Evolutionary conservation across 2,329 filamentous ascomycete species (phyloP).

Genomic region (Botrytis aclada): DNA sequence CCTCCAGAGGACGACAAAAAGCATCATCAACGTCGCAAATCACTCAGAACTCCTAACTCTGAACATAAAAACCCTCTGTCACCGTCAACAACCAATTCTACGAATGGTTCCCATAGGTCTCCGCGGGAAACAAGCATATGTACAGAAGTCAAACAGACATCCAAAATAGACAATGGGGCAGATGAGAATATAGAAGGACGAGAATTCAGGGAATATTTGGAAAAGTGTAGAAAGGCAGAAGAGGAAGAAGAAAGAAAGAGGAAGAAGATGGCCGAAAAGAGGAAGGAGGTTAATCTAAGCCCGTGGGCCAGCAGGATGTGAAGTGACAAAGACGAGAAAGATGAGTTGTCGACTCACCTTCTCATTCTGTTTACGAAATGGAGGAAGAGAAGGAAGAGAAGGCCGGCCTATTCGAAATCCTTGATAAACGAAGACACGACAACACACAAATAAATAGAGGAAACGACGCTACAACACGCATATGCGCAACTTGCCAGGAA

Average conservation of each 20-base stretch:
- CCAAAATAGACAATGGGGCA: neutral
- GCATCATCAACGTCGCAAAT: neutral
- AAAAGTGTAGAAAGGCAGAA: constrained; percentile 15
- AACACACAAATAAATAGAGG: neutral
- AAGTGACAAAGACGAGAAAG: neutral
- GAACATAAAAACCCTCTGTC: constrained; percentile 16
- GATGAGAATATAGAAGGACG: constrained; percentile 2
- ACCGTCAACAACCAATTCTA: constrained; percentile 13
- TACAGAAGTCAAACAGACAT: neutral
- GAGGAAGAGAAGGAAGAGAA: neutral
- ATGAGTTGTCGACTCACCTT: neutral
- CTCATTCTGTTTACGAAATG: neutral
- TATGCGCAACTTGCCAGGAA: neutral
- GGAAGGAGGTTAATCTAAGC: constrained; percentile 44
- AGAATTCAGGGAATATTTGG: constrained; percentile 16
- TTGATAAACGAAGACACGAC: neutral
- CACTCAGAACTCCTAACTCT: neutral
- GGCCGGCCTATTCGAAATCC: neutral
- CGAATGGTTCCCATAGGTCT: neutral
- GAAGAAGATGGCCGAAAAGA: constrained; percentile 41
- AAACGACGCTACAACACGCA: neutral
- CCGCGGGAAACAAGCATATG: neutral
- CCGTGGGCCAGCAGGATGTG: constrained; percentile 20
- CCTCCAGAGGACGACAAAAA: neutral
- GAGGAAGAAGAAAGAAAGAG: constrained; percentile 25